Base-by-base conservation (phyloP, 2,329 filamentous ascomycete genomes). In the Beauveria sp. region DNA sequence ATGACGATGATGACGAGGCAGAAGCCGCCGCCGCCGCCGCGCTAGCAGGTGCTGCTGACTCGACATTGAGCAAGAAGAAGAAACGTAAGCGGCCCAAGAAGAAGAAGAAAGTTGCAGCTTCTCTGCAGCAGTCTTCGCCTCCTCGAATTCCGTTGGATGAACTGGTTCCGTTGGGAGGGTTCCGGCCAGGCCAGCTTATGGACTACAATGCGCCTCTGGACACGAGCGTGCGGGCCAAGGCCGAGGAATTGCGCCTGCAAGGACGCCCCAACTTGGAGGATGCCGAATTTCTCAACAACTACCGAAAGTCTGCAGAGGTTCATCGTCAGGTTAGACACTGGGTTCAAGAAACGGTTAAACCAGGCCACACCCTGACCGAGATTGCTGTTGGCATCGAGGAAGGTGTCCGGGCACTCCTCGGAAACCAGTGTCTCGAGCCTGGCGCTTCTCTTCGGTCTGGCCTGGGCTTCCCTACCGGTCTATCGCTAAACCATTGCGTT, bases 381-480 rank as follows among this genome's bases (percentile, higher is more conserved):
- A 91, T 95, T 65, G 89, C 90, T 1, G 85, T 90, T 66, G 89
- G 88, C 5, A 93, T 95, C 66, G 91, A 95, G 69, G 87, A 92
- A 69, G 83, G 88, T 48, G 89, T 93, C 26, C 84, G 90, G 64
- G 84, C 87, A 8, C 75, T 95, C 65, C 84, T 88, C 14, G 90
- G 88, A 0, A 89, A 95, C 69, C 81, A 83, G 66, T 90, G 89
- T 1, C 75, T 93, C 24, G 83, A 89, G 65, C 86, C 90, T 63
- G 91, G 91, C 1, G 89, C 92, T 66, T 85, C 84, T 62, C 78
- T 92, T 65, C 85, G 85, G 69, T 87, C 86, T 26, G 90, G 90
- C 40, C 87, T 93, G 81, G 90, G 88, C 0, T 95, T 95, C 73
- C 91, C 91, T 1, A 92, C 89, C 1, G 91, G 91, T 57, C 77